These are phyloP conservation scores for Lentithecium fluviatile DNA, from an alignment of 495 filamentous ascomycete species.

Conservation along the genomic window DNA sequence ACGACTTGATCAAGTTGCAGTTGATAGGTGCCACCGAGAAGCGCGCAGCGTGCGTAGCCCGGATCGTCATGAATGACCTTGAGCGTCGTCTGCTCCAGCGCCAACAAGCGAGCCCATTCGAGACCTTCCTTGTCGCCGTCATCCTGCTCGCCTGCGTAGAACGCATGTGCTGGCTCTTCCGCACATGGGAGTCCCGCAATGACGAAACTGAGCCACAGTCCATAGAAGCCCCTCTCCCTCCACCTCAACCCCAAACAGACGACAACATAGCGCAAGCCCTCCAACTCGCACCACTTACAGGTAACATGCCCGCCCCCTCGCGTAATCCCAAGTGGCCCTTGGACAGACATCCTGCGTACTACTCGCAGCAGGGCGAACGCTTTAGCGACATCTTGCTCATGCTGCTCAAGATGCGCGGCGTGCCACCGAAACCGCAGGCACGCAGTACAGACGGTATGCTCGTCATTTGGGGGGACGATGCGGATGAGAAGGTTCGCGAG, in stretches of 20 bases:
- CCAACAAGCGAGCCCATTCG: conserved; percentile 67
- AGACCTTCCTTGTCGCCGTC: conserved; percentile 71
- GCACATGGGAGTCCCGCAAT: conserved; percentile 44
- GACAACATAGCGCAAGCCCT: conserved; percentile 22
- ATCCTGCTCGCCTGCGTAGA: conserved; percentile 78
- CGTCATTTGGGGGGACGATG: conserved; percentile 26
- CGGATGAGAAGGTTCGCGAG: conserved; percentile 20
- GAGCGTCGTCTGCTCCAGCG: conserved; percentile 72
- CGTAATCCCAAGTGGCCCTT: conserved; percentile 61
- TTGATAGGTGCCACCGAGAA: conserved; percentile 73
- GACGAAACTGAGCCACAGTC: background rate
- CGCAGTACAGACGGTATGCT: conserved; percentile 23
- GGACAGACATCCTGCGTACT: conserved; percentile 62
- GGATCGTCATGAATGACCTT: conserved; percentile 65
- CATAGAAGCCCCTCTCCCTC: background rate
- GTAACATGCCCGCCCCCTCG: background rate
- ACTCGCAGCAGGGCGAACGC: conserved; percentile 67
- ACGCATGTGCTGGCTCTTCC: conserved; percentile 80
- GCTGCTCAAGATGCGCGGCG: conserved; percentile 65
- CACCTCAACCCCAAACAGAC: conserved; percentile 7
- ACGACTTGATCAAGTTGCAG: conserved; percentile 62
- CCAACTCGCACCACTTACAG: background rate
- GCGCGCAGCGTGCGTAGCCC: conserved; percentile 60
- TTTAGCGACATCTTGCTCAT: conserved; percentile 72
- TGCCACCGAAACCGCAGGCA: conserved; percentile 27